Base-by-base conservation (phyloP, 2,329 filamentous ascomycete genomes). In the Pseudogymnoascus pannorum region DNA sequence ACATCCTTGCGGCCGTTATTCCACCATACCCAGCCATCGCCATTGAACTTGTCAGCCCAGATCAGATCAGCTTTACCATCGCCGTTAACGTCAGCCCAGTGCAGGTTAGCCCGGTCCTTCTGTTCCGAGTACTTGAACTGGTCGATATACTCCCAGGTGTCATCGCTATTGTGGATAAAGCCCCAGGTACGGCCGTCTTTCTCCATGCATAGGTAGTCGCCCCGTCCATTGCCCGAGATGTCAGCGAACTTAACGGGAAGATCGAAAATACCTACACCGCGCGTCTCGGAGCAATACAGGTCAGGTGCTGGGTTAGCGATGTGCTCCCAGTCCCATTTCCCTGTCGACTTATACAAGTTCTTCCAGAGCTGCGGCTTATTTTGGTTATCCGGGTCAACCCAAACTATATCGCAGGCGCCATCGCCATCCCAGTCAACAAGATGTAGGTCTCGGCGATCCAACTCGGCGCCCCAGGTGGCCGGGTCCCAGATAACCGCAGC, bases 381-480 rank as follows among this genome's bases (percentile, higher is more conserved):
- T 6, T 14, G 4, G 33, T 14, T 35, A 35, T 72, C 62, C 1
- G 65, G 68, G 18, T 74, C 64, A 1, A 72, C 67, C 57, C 61
- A 68, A 31, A 75, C 64, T 42, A 75, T 69, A 44, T 76, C 74
- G 57, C 69, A 72, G 1, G 64, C 59, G 0, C 74, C 73, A 62
- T 76, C 73, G 8, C 70, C 72, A 51, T 77, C 69, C 71, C 72
- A 76, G 62, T 76, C 74, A 1, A 65, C 68, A 6, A 76, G 63
- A 44, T 75, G 70, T 2, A 76, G 57, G 38, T 68, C 69, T 5
- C 69, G 66, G 4, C 72, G 68, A 58, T 72, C 62, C 4, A 67
- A 57, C 16, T 38, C 54, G n/a, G n/a, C n/a, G n/a, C n/a, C n/a
- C n/a, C n/a, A n/a, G 4, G 2, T 11, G 9, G 9, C 9, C 9